A percentile compares a stretch with the other conserved stretches of the same genome.
These are phyloP conservation scores for Spathaspora boniae DNA, from an alignment of 805 yeast species.

Conservation along the genomic window DNA sequence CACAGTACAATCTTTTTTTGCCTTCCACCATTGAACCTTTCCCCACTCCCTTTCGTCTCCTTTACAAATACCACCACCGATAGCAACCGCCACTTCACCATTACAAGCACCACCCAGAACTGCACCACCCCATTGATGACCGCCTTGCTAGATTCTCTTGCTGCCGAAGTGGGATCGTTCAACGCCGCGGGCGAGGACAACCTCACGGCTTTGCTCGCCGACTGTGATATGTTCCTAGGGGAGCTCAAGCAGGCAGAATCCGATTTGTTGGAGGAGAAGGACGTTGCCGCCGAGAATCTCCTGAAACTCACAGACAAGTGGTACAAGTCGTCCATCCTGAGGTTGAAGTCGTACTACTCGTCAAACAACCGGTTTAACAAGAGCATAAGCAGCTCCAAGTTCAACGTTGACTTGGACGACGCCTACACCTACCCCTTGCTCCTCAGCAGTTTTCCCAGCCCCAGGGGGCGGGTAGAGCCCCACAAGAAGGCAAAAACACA, in stretches of 20 bases:
- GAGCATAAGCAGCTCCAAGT: constrained; percentile 26
- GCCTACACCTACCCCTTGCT: constrained; percentile 39
- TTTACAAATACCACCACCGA: too few species aligned
- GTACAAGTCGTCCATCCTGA: constrained; percentile 34
- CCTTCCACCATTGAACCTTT: too few species aligned
- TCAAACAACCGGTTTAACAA: constrained; percentile 32
- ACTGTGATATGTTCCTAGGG: constrained; percentile 20
- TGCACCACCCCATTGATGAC: background rate
- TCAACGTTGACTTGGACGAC: constrained; percentile 32
- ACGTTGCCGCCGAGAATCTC: constrained; percentile 8
- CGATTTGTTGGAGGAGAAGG: constrained; percentile 12
- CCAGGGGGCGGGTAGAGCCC: too few species aligned
- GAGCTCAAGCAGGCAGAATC: constrained; percentile 24
- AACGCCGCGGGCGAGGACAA: constrained; percentile 19
- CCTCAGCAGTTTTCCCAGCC: constrained; percentile 24
- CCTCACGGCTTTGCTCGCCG: constrained; percentile 17
- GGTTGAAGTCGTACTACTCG: constrained; percentile 33
- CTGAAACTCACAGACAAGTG: constrained; percentile 22
- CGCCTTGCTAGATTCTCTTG: constrained; percentile 22
- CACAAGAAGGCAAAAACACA: too few species aligned
- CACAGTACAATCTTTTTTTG: too few species aligned
- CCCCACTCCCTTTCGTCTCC: too few species aligned
- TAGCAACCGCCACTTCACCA: too few species aligned
- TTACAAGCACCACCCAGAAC: too few species aligned
- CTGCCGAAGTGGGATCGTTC: constrained; percentile 23